A percentile compares a stretch with the other conserved stretches of the same genome.
Conservation (phyloP, 148 eudicot species). For the Chenopodium berlandieri region DNA sequence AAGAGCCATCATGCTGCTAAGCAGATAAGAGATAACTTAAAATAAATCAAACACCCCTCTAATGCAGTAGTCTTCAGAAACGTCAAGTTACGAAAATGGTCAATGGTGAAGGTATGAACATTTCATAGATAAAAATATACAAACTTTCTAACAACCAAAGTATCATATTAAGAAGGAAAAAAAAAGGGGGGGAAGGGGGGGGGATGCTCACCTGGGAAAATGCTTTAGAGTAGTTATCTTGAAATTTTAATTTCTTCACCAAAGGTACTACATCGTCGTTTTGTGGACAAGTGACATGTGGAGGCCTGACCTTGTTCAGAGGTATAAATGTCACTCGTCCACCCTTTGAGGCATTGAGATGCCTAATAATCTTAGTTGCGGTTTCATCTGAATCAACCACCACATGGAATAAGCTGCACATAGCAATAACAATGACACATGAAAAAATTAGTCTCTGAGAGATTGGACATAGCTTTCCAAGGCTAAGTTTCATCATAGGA, state of each 20-base stretch:
- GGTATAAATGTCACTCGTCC: slow-evolving; percentile 98
- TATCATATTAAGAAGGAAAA: not conserved
- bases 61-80: not conserved
- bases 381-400: slow-evolving; percentile 90
- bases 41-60: not conserved
- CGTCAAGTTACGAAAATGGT: not conserved
- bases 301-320: slow-evolving; percentile 87
- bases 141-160: not conserved
- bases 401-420: slow-evolving; percentile 88
- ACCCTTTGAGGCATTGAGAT: slow-evolving; percentile 71
- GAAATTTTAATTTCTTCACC: slow-evolving; percentile 63
- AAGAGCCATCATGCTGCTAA: not conserved
- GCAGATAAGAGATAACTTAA: not conserved
- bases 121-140: not conserved
- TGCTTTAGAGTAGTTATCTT: slow-evolving; percentile 48
- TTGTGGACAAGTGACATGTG: slow-evolving; percentile 67
- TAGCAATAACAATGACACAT: slow-evolving; percentile 1
- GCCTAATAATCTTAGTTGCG: slow-evolving; percentile 75
- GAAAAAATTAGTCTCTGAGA: not conserved
- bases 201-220: slow-evolving; percentile 72
- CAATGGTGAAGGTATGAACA: not conserved
- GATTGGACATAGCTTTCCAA: not conserved
- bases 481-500: slow-evolving; percentile 4
- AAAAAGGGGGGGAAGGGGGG: no score
- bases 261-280: slow-evolving; percentile 79